Base-by-base conservation (phyloP, 2,329 filamentous ascomycete genomes). In the Neofusicoccum sp. region DNA sequence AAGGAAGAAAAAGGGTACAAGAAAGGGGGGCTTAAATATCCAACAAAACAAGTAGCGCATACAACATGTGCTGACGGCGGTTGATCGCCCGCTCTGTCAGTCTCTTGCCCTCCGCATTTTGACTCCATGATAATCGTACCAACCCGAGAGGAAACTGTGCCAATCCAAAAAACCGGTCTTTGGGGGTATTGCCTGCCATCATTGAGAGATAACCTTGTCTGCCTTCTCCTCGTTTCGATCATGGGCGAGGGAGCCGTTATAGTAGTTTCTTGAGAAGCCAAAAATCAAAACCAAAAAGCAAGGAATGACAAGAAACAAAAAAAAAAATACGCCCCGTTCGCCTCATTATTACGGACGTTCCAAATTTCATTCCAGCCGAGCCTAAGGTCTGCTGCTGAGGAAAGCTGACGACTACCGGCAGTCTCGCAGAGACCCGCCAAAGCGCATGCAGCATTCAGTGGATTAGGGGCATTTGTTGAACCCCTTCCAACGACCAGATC, bases 121-220 rank as follows among this genome's bases (percentile, higher is more conserved):
- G 56, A 38, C 44, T 48, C 41, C 56, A 58, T 45, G 31, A 48
- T 48, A 47, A 36, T 45, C 41, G 43, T 47, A 38, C 28, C 40
- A 26, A 47, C 24, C 44, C 30, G 43, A 48, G 56, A 58, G 38
- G 53, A 47, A 48, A 58, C 30, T 7, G 20, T 56, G 51, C 51
- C 38, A 43, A 56, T 33, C 38, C 51, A 56, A 56, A 56, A 36
- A 56, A 56, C 38, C 51, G 38, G 51, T 56, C 51, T 56, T 44
- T 31, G 51, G 20, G 44, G 56, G 41, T 45, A 58, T 58, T 47
- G 56, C 41, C 33, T 47, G 56, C 56, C 33, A 58, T 58, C 38
- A 26, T 56, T 56, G 51, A 56, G 48, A 53, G 49, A 54, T 54
- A 54, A 31, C 43, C 49, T 54, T 54, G 36, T 54, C 43, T 33